A percentile compares a stretch with the other conserved stretches of the same genome.
phyloP scores from a whole-genome alignment of 495 filamentous ascomycete species.

The Daldinia loculata region DNA sequence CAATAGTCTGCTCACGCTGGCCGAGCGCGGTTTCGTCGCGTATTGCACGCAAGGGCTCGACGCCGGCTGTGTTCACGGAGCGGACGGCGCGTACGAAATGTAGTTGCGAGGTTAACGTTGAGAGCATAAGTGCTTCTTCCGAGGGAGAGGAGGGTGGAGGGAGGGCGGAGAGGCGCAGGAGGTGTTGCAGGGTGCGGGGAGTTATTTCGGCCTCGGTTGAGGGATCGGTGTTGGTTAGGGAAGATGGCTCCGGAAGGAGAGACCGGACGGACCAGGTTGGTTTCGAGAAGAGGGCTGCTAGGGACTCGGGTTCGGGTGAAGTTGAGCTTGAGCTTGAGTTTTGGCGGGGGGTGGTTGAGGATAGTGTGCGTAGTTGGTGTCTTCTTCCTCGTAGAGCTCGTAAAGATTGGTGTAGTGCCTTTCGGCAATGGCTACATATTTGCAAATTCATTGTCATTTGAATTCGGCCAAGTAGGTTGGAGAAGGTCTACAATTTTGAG shows the following conservation, averaged over 20 bases:
- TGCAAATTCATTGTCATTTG: slow-evolving; percentile 31
- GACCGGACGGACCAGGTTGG: slow-evolving; percentile 88
- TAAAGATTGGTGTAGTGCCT: slow-evolving; percentile 31
- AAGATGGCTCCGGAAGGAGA: slow-evolving; percentile 65
- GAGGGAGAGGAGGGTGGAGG: slow-evolving; percentile 70
- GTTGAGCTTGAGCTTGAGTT: not conserved
- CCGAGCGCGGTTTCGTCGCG: slow-evolving; percentile 76
- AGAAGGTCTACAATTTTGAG: not conserved
- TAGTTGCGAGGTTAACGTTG: slow-evolving; percentile 81
- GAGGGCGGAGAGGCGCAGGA: slow-evolving; percentile 89
- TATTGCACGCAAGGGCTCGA: slow-evolving; percentile 78
- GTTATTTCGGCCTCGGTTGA: slow-evolving; percentile 46
- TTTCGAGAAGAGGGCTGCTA: slow-evolving; percentile 63
- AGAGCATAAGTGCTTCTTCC: slow-evolving; percentile 68
- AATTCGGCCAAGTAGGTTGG: not conserved
- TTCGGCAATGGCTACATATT: slow-evolving; percentile 38
- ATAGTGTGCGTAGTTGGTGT: slow-evolving; percentile 21
- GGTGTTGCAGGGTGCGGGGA: slow-evolving; percentile 70
- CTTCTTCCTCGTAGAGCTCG: slow-evolving; percentile 1
- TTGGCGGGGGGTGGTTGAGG: slow-evolving; percentile 26
- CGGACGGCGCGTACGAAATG: slow-evolving; percentile 89
- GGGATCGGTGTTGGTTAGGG: slow-evolving; percentile 26
- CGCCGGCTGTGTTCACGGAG: slow-evolving; percentile 73
- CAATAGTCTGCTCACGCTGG: slow-evolving; percentile 54
- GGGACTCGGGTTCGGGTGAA: not conserved